Evolutionary conservation across 768 basidiomycete species (phyloP).

Genomic region (Leccinum fibrillosum): DNA sequence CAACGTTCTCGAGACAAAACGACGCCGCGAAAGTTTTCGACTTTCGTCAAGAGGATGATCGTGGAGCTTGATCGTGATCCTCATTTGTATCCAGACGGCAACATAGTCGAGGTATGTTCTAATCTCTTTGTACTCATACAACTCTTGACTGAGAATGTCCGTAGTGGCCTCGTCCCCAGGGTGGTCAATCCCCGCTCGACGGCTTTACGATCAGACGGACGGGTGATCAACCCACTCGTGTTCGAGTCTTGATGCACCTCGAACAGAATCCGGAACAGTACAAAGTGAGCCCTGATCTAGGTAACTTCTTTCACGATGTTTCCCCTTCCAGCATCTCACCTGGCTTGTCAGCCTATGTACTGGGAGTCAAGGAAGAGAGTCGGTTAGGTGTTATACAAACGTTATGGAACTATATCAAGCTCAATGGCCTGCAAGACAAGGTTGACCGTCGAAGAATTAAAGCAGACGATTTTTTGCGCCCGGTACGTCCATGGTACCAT

Average conservation of each 20-base stretch:
- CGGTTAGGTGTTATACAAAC: slow-evolving; percentile 77
- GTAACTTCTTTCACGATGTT: slow-evolving; percentile 32
- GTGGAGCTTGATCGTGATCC: slow-evolving; percentile 88
- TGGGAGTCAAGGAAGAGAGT: slow-evolving; percentile 84
- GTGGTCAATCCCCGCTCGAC: slow-evolving; percentile 62
- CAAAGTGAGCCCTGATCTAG: slow-evolving; percentile 73
- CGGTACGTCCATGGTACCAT: slow-evolving; percentile 40
- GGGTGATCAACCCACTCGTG: slow-evolving; percentile 74
- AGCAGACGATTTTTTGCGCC: slow-evolving; percentile 63
- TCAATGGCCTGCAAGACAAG: slow-evolving; percentile 79
- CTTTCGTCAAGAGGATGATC: slow-evolving; percentile 77
- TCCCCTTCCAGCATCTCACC: slow-evolving; percentile 2
- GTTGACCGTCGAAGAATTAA: slow-evolving; percentile 68
- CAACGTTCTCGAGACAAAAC: slow-evolving; percentile 61
- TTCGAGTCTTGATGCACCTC: slow-evolving; percentile 81
- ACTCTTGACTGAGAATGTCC: neutral
- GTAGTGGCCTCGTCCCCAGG: slow-evolving; percentile 64
- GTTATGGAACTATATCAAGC: slow-evolving; percentile 91
- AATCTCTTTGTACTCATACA: neutral
- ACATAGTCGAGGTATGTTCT: slow-evolving; percentile 76
- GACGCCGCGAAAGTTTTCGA: slow-evolving; percentile 76
- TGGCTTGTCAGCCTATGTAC: slow-evolving; percentile 45
- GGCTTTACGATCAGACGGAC: slow-evolving; percentile 83
- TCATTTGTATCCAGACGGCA: slow-evolving; percentile 74
- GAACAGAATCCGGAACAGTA: slow-evolving; percentile 87